Conservation (phyloP, 345 rosid species). For the Hypericum androsaemum region DNA sequence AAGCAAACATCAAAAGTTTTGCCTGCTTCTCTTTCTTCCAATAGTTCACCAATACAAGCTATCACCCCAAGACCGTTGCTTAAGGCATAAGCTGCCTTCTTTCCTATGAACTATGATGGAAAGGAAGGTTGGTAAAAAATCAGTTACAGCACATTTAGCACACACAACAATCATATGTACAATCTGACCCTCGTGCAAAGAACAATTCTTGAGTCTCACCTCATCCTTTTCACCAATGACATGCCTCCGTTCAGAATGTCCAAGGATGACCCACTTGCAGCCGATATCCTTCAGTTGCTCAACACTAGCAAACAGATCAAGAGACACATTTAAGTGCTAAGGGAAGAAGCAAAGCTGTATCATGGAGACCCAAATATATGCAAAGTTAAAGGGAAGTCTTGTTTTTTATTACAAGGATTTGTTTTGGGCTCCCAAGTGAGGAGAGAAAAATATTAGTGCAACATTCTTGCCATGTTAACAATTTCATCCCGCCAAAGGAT, state of each 20-base stretch:
- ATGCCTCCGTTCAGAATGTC: conserved; percentile 96
- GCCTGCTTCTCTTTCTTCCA: conserved; percentile 92
- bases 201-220: conserved; percentile 29
- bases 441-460: no score
- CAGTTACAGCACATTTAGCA: not conserved
- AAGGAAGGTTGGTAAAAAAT: conserved; percentile 11
- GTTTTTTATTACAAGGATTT: no score
- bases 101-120: conserved; percentile 69
- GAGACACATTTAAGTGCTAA: not conserved
- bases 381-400: no score
- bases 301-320: conserved; percentile 36
- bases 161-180: not conserved
- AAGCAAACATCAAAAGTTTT: conserved; percentile 94
- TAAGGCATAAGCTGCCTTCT: conserved; percentile 92
- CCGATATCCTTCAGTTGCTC: conserved; percentile 89
- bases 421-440: no score
- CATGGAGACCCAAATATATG: no score
- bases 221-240: conserved; percentile 82
- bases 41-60: conserved; percentile 85
- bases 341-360: no score
- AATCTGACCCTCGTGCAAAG: not conserved
- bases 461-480: no score
- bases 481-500: no score
- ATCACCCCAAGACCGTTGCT: conserved; percentile 82
- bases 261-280: conserved; percentile 95